Evolutionary conservation across 169 alveolate genomes (phyloP).

Genomic region (Plasmodium gallinaceum): DNA sequence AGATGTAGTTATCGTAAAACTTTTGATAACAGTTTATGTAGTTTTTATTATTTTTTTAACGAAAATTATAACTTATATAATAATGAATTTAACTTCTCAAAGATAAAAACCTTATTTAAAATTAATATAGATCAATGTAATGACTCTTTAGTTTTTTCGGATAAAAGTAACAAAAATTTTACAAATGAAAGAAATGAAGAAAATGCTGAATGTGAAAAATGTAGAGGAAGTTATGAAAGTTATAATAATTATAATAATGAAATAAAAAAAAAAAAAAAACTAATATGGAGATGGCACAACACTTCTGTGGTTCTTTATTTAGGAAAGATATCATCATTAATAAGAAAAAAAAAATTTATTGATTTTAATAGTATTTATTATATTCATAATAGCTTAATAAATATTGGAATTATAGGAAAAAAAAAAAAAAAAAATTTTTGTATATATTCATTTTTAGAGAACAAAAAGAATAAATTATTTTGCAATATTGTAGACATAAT

Average conservation of each 20-base stretch:
- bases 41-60: constrained; percentile 58
- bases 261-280: background rate
- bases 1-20: constrained; percentile 3
- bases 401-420: background rate
- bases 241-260: background rate
- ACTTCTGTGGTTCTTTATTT: constrained; percentile 63
- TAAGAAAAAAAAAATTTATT: constrained; percentile 30
- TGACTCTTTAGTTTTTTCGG: constrained; percentile 1
- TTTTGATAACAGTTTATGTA: constrained; percentile 17
- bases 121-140: constrained; percentile 56
- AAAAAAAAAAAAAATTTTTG: background rate
- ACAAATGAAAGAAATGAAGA: background rate
- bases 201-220: background rate
- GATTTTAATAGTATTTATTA: constrained; percentile 27
- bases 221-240: background rate
- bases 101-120: constrained; percentile 11
- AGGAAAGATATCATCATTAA: constrained; percentile 32
- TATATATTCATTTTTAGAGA: too few relatives aligned
- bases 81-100: constrained; percentile 19
- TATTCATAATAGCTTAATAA: constrained; percentile 22
- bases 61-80: background rate
- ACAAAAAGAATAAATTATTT: background rate
- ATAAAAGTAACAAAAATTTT: background rate
- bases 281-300: constrained; percentile 68
- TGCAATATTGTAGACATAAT: background rate